phyloP scores from a whole-genome alignment of 257 asterid species.

The Nicotiana tomentosiformis region DNA sequence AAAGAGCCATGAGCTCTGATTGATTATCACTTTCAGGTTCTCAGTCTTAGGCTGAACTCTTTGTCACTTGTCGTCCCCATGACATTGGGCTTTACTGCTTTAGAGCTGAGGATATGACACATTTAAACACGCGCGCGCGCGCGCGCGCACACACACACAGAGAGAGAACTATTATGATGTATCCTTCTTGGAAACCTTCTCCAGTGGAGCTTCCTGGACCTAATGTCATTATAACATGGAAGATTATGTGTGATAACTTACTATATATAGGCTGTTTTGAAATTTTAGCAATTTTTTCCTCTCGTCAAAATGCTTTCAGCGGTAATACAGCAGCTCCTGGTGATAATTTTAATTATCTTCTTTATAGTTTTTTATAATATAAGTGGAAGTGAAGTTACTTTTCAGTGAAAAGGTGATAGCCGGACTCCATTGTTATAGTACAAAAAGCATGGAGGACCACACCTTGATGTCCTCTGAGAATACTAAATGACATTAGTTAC shows the following conservation, averaged over 20 bases:
- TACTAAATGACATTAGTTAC: background rate
- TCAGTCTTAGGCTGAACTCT: background rate
- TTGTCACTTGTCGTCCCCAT: background rate
- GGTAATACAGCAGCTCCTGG: background rate
- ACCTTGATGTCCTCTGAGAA: background rate
- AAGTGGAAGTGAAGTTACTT: background rate
- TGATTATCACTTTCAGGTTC: background rate
- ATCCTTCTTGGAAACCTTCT: background rate
- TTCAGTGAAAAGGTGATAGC: background rate
- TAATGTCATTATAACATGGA: background rate
- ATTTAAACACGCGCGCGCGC: too few relatives aligned
- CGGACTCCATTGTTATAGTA: background rate
- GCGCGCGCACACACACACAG: background rate
- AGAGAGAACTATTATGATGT: background rate
- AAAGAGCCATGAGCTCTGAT: background rate
- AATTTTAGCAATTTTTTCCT: background rate
- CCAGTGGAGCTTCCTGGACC: background rate
- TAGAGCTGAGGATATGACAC: background rate
- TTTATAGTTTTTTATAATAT: background rate
- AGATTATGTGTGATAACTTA: background rate
- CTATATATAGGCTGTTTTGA: background rate
- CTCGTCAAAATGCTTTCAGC: background rate
- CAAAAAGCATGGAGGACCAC: background rate
- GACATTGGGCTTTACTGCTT: background rate
- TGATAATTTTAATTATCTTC: background rate